Evolutionary conservation across 2,329 filamentous ascomycete genomes (phyloP), one percentile per base, ranked within the genome.

Genomic region (Torrubiellomyces zombiae): DNA sequence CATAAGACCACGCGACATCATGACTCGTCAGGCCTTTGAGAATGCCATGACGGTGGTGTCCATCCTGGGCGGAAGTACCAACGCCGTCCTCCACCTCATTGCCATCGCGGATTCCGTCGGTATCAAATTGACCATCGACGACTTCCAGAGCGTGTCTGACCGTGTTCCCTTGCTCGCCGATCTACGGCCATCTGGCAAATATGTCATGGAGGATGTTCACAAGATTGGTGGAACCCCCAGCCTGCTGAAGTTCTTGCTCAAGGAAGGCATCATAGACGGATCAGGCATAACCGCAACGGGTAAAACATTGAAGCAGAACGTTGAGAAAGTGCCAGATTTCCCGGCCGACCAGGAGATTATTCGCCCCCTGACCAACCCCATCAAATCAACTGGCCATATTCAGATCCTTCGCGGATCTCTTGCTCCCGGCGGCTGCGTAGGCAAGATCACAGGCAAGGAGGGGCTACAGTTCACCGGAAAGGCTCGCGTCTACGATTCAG

Each of bases 371-470:
- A 64, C 64, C 47, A 78, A 83, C 49, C 83, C 83, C 9, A 86
- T 93, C 60, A 93, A 93, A 55, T 42, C 65, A 0, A 85, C 78
- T 0, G 85, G 83, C 16, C 83, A 93, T 48, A 74, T 93, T 34
- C 80, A 91, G 58, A 91, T 93, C 37, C 63, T 93, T 16, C 72
- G 74, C 33, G 83, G 83, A 19, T 81, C 82, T 31, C 67, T 93
- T 18, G 82, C 85, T 1, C 85, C 83, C 3, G 76, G 75, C 7
- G 85, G 83, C 24, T 79, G 80, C 1, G 83, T 93, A 8, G 83
- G 82, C 32, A 93, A 93, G 55, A 93, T 93, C 49, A 93, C 83
- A 0, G 83, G 83, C 24, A 93, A 93, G 56, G 83, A 93, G 52
- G 83, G 85, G n/a, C 65, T 81, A 10, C 60, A 57, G 8, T 93